These are phyloP conservation scores for Calonectria crousiana DNA, from an alignment of 2,329 filamentous ascomycete species.

Conservation along the genomic window DNA sequence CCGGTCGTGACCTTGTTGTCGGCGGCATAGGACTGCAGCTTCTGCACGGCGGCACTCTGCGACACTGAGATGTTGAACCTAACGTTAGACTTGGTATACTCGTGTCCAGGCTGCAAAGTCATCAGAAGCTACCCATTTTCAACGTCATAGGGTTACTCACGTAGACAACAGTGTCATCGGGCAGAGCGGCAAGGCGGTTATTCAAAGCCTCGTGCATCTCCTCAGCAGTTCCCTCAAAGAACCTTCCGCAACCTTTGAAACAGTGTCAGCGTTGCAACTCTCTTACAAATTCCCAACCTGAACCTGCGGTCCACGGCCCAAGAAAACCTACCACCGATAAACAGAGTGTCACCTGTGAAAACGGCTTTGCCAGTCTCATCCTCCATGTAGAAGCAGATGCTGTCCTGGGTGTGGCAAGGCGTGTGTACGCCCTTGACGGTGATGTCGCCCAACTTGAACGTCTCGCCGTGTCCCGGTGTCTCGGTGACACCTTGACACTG, in stretches of 20 bases:
- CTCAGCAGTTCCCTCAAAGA: conserved; percentile 90
- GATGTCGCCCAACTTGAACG: conserved; percentile 87
- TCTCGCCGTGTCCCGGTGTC: conserved; percentile 80
- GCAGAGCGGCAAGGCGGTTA: conserved; percentile 81
- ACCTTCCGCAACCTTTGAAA: conserved; percentile 83
- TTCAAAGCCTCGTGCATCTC: conserved; percentile 97
- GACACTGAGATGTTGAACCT: conserved; percentile 85
- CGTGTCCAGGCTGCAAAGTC: conserved; percentile 81
- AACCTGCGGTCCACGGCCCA: not conserved
- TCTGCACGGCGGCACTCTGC: conserved; percentile 80
- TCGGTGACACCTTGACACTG: conserved; percentile 84
- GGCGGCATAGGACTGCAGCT: conserved; percentile 81
- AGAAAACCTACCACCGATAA: conserved; percentile 81
- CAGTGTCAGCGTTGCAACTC: conserved; percentile 17
- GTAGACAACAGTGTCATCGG: conserved; percentile 92
- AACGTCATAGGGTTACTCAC: conserved; percentile 62
- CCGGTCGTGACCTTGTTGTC: conserved; percentile 91
- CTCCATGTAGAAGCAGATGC: conserved; percentile 94
- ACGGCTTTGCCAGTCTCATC: conserved; percentile 82
- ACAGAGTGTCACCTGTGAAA: conserved; percentile 96
- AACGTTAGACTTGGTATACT: conserved; percentile 98
- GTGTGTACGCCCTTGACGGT: conserved; percentile 90
- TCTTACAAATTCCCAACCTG: not conserved
- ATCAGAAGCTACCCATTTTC: conserved; percentile 15
- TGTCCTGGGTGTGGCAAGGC: conserved; percentile 98